Evolutionary conservation across 139 green algal species (phyloP).

Genomic region (Microglena sp.): DNA sequence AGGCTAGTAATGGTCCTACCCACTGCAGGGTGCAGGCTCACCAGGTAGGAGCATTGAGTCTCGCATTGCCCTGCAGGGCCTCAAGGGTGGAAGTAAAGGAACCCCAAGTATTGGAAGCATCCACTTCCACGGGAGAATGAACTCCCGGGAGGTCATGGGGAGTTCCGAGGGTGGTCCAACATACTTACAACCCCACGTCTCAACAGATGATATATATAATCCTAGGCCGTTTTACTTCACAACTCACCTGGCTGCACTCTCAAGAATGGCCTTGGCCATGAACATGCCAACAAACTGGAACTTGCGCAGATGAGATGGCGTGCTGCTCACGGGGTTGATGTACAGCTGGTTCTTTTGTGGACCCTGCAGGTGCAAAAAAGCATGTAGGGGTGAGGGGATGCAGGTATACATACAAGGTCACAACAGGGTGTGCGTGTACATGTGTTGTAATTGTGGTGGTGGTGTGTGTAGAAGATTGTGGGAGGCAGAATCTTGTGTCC

Average conservation of each 20-base stretch:
- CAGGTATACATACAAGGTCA: not conserved
- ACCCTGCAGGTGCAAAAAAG: slow-evolving; percentile 16
- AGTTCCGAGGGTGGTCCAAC: no score
- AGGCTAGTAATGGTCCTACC: no score
- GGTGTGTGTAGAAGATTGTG: not conserved
- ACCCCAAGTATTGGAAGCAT: no score
- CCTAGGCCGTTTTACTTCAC: slow-evolving; percentile 13
- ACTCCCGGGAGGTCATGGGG: no score
- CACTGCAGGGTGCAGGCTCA: no score
- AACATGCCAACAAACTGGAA: slow-evolving; percentile 51
- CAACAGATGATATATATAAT: no score
- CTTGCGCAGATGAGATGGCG: slow-evolving; percentile 42
- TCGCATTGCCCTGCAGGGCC: no score
- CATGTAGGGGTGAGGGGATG: not conserved
- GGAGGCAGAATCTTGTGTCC: no score
- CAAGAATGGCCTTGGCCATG: slow-evolving; percentile 54
- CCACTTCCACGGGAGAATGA: no score
- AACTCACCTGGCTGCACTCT: slow-evolving; percentile 36
- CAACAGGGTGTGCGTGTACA: not conserved
- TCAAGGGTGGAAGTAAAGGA: no score
- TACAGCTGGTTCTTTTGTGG: slow-evolving; percentile 43
- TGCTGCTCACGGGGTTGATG: slow-evolving; percentile 40
- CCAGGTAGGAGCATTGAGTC: no score
- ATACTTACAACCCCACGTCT: no score
- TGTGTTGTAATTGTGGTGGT: not conserved